Evolutionary conservation across 345 rosid genomes (phyloP), one percentile per base, ranked within the genome.

Genomic region (Citrus unshiu): DNA sequence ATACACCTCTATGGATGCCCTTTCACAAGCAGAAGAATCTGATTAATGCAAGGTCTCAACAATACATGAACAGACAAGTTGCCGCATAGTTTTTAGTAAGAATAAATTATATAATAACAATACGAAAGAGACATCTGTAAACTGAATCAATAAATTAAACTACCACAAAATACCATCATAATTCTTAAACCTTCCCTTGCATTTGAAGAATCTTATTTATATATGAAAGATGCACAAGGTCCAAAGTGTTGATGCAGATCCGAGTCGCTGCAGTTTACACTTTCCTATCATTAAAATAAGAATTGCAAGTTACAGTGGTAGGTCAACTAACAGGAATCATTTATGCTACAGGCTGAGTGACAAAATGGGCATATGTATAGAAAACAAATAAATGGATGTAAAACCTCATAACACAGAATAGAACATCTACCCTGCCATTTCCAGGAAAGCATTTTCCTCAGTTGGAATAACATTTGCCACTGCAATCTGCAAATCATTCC

Each of bases 21-120:
- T 68, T 71, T 75, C 86, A 72, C 70, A 63, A 7, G 29, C 62
- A 49, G 66, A 77, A 84, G 84, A 68, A 81, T 77, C 75, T 60
- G 21, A 32, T 10, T 67, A 21, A 7, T 19, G 24, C 25, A 29
- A 37, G 39, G 60, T 40, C 58, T 30, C 51, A 51, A 74, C 18
- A 75, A 37, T 70, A 49, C 35, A 21, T 70, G 59, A 73, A 70
- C 51, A 1, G 76, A 35, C 79, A 56, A 61, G 76, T 70, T n/a
- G 70, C 78, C 66, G 13, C 71, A 10, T 14, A 24, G 16, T 63
- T 16, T 65, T 39, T 24, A 46, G 16, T 74, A 22, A 68, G 51
- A 61, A 37, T 46, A 37, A 40, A 46, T 46, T 46, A 5, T 80
- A 40, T 12, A 43, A 39, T 24, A 73, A 57, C 57, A 57, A 57